Conservation (phyloP, 805 yeast species). For the Scheffersomyces coipomensis region DNA sequence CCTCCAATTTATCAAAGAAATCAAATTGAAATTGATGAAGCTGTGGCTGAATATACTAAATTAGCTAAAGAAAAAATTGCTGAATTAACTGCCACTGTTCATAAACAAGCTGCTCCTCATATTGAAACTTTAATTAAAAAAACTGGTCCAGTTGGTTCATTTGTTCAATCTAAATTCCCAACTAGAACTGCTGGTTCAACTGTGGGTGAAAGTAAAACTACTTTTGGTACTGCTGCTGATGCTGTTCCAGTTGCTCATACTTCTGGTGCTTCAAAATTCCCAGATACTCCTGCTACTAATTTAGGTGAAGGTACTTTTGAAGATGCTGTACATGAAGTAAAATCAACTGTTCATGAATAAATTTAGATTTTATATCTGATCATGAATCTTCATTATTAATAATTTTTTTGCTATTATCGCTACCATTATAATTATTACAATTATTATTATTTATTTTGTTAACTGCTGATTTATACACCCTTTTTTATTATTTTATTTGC, state of each 20-base stretch:
- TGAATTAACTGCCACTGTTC: constrained; percentile 37
- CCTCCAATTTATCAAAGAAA: constrained; percentile 74
- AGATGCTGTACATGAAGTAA: constrained; percentile 21
- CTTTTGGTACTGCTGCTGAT: constrained; percentile 18
- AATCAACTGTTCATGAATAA: constrained; percentile 1
- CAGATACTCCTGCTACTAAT: constrained; percentile 35
- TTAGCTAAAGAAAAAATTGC: constrained; percentile 51
- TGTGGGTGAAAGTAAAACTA: constrained; percentile 39
- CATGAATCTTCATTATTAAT: too few relatives aligned
- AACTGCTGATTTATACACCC: too few relatives aligned
- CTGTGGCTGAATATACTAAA: constrained; percentile 44
- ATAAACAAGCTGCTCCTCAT: constrained; percentile 53
- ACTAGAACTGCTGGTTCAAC: constrained; percentile 73
- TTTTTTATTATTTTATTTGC: too few relatives aligned
- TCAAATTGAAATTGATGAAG: constrained; percentile 75
- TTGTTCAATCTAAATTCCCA: constrained; percentile 56
- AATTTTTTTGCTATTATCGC: too few relatives aligned
- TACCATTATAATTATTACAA: too few relatives aligned
- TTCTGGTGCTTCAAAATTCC: constrained; percentile 39
- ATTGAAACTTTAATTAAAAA: constrained; percentile 55
- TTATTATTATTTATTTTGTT: too few relatives aligned
- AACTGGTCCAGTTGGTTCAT: constrained; percentile 65
- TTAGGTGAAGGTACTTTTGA: constrained; percentile 18
- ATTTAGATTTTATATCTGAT: too few relatives aligned
- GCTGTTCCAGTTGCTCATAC: constrained; percentile 24